A percentile compares a stretch with the other conserved stretches of the same genome.
These are phyloP conservation scores for Aspergillus biplanus DNA, from an alignment of 495 filamentous ascomycete species.

Conservation along the genomic window DNA sequence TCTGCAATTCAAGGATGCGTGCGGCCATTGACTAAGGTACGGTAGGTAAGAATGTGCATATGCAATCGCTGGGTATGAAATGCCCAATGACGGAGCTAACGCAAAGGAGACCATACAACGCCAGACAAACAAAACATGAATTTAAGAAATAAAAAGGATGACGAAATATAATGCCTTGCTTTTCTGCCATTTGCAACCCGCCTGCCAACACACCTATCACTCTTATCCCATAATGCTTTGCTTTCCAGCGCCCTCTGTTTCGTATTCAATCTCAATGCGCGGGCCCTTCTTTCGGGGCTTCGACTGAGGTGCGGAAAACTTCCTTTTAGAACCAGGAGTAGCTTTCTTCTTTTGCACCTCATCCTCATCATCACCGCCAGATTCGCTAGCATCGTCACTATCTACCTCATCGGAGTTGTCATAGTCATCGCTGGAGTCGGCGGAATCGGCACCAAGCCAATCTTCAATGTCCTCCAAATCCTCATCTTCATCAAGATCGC, in stretches of 20 bases:
- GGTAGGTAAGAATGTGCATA: constrained; percentile 19
- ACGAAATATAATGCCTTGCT: constrained; percentile 19
- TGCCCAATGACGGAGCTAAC: constrained; percentile 39
- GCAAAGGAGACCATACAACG: constrained; percentile 38
- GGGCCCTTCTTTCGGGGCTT: constrained; percentile 71
- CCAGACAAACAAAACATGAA: constrained; percentile 38
- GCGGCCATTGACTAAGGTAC: constrained; percentile 22
- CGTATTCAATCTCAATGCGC: constrained; percentile 72
- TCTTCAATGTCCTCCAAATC: constrained; percentile 75
- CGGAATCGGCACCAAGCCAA: constrained; percentile 68
- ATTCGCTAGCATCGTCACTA: constrained; percentile 50
- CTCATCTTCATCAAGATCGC: constrained; percentile 67
- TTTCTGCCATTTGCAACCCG: constrained; percentile 27
- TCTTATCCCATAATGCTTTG: constrained; percentile 50
- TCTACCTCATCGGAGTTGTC: constrained; percentile 55
- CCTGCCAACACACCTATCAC: constrained; percentile 1
- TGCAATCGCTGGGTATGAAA: constrained; percentile 46
- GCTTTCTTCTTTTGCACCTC: constrained; percentile 53
- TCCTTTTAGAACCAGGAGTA: constrained; percentile 66
- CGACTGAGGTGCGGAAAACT: constrained; percentile 59
- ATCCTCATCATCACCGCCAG: constrained; percentile 55
- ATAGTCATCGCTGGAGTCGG: constrained; percentile 56
- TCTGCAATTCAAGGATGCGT: constrained; percentile 17
- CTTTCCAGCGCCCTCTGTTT: constrained; percentile 59
- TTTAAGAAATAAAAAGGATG: constrained; percentile 18